Evolutionary conservation across 768 basidiomycete genomes (phyloP).

Genomic region (Rhodotorula babjevae): DNA sequence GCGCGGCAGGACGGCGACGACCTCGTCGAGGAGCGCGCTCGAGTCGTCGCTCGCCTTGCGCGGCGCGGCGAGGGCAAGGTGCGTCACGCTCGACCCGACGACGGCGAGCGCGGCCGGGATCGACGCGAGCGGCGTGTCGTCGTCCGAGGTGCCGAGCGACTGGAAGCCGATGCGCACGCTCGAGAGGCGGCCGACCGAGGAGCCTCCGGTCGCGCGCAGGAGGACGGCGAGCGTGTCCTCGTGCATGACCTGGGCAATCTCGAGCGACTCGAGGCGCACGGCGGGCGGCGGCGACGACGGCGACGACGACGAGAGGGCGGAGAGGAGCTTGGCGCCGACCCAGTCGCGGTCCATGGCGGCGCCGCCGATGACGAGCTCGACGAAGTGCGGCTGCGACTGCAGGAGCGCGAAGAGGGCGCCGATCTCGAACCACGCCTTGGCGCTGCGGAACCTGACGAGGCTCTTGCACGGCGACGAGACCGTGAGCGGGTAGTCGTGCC

Average conservation of each 20-base stretch:
- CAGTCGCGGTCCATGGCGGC: constrained; percentile 33
- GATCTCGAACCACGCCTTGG: constrained; percentile 24
- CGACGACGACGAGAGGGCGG: not conserved
- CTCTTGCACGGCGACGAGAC: too few relatives aligned
- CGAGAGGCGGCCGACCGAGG: not conserved
- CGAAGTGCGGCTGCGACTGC: not conserved
- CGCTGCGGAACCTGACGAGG: not conserved
- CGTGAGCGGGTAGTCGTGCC: constrained; percentile 7
- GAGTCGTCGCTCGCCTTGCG: constrained; percentile 7
- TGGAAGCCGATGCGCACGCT: constrained; percentile 14
- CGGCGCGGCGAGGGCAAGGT: constrained; percentile 11
- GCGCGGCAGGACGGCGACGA: constrained; percentile 2
- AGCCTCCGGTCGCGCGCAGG: not conserved
- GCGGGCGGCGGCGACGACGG: not conserved
- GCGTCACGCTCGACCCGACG: constrained; percentile 3
- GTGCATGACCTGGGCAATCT: constrained; percentile 17
- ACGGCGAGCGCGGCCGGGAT: constrained; percentile 13
- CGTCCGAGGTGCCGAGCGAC: constrained; percentile 20
- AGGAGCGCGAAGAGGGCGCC: constrained; percentile 6
- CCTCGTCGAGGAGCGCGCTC: constrained; percentile 12
- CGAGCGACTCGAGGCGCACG: not conserved
- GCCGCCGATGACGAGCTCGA: constrained; percentile 12
- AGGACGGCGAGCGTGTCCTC: constrained; percentile 32
- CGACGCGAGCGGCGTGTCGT: constrained; percentile 21
- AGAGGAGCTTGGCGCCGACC: constrained; percentile 4